phyloP scores from a whole-genome alignment of 768 basidiomycete genomes.

The Rhizopogon roseolus region DNA sequence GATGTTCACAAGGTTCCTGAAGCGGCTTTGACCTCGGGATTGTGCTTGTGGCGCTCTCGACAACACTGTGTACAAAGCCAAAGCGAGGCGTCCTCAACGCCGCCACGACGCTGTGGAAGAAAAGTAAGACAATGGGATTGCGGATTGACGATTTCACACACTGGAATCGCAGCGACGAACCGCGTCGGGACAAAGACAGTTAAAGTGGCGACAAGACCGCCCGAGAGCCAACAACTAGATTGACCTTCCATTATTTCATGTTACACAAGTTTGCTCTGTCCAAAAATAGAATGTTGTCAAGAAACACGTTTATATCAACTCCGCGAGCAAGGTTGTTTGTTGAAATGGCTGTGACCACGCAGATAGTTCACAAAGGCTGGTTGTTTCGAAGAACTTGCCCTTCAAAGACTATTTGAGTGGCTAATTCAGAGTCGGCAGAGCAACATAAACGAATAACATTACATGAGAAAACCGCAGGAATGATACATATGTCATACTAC shows the following conservation, averaged over 20 bases:
- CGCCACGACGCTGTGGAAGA: constrained; percentile 11
- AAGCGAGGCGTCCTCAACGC: constrained; percentile 12
- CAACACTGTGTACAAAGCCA: constrained; percentile 20
- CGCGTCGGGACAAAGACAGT: constrained; percentile 19
- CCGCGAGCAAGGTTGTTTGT: constrained; percentile 3
- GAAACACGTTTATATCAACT: constrained; percentile 5
- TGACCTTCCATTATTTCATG: neutral
- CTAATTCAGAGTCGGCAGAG: constrained; percentile 10
- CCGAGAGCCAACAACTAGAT: neutral
- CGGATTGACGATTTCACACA: constrained; percentile 2
- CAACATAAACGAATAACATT: constrained; percentile 15
- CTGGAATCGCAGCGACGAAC: constrained; percentile 2
- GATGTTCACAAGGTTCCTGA: constrained; percentile 2
- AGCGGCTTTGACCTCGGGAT: constrained; percentile 14
- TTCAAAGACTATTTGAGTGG: constrained; percentile 6
- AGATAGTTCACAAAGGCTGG: constrained; percentile 5
- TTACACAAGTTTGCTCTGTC: neutral
- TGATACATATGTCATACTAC: constrained; percentile 15
- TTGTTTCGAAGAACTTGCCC: constrained; percentile 1
- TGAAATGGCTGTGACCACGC: neutral
- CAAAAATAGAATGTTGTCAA: constrained; percentile 11
- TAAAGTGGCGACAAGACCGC: neutral
- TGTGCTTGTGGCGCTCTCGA: constrained; percentile 6
- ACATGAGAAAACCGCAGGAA: constrained; percentile 19
- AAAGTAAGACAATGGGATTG: constrained; percentile 3